phyloP scores from a whole-genome alignment of 2,329 filamentous ascomycete genomes.

The Paraconiothyrium brasiliense region DNA sequence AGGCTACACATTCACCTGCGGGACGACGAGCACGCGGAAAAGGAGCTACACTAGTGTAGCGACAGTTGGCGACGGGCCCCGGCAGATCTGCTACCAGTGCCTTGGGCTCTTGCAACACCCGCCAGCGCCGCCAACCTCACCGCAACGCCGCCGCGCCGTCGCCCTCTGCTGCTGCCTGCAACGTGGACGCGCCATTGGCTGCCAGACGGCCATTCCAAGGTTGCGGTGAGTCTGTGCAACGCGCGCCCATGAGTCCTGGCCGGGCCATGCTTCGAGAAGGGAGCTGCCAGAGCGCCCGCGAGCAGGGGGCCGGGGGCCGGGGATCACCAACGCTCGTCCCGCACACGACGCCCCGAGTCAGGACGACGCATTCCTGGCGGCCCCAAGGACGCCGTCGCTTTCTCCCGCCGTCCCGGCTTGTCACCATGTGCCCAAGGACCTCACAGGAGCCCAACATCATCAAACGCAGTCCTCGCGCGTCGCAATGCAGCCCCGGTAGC shows the following conservation, averaged over 20 bases:
- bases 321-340: constrained; percentile 3
- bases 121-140: constrained; percentile 12
- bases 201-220: background rate
- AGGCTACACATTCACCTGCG: constrained; percentile 36
- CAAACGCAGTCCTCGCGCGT: background rate
- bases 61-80: constrained; percentile 38
- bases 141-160: constrained; percentile 2
- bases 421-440: constrained; percentile 7
- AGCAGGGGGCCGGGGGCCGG: constrained; percentile 8
- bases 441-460: background rate
- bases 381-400: constrained; percentile 13
- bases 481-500: background rate
- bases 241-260: background rate
- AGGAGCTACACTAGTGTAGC: constrained; percentile 28
- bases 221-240: constrained; percentile 10
- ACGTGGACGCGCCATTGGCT: constrained; percentile 14
- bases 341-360: constrained; percentile 9
- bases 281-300: constrained; percentile 3
- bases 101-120: constrained; percentile 10
- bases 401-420: constrained; percentile 10
- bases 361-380: background rate
- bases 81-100: constrained; percentile 34
- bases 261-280: constrained; percentile 7
- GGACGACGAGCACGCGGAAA: constrained; percentile 43
- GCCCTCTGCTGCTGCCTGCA: background rate